phyloP scores from a whole-genome alignment of 345 rosid species.

The Xanthoceras sorbifolium region DNA sequence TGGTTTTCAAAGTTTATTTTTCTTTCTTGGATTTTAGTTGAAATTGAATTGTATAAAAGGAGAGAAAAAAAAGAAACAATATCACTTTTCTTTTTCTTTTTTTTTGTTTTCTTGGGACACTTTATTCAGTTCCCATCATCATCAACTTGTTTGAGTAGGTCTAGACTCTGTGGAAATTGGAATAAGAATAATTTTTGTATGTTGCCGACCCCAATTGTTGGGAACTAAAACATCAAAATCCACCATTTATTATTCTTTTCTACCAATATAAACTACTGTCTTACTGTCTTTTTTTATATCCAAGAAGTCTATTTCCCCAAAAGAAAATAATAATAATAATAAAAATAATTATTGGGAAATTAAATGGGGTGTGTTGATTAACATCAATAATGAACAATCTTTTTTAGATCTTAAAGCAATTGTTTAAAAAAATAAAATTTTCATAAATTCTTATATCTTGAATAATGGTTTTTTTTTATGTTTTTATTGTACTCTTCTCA shows the following conservation, averaged over 20 bases:
- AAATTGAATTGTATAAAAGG: neutral
- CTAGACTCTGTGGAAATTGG: neutral
- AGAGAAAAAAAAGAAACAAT: neutral
- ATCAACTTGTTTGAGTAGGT: conserved; percentile 2
- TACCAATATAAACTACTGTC: neutral
- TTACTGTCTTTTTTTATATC: too few relatives aligned
- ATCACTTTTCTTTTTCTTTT: too few relatives aligned
- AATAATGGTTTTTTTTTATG: too few relatives aligned
- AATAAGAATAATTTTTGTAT: conserved; percentile 4
- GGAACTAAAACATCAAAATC: conserved; percentile 27
- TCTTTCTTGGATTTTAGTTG: conserved; percentile 7
- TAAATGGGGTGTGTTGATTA: too few relatives aligned
- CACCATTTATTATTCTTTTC: neutral
- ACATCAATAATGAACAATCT: too few relatives aligned
- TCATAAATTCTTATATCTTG: too few relatives aligned
- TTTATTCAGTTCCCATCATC: conserved; percentile 8
- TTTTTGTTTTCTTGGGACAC: neutral
- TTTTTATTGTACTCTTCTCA: too few relatives aligned
- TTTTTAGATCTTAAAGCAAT: too few relatives aligned
- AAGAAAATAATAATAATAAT: too few relatives aligned
- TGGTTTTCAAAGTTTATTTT: conserved; percentile 11
- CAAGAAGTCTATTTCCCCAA: too few relatives aligned
- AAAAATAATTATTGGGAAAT: too few relatives aligned
- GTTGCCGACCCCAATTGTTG: conserved; percentile 5
- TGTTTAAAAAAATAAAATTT: too few relatives aligned